These are phyloP conservation scores for Aethionema arabicum DNA, from an alignment of 345 rosid genomes.

Conservation along the genomic window DNA sequence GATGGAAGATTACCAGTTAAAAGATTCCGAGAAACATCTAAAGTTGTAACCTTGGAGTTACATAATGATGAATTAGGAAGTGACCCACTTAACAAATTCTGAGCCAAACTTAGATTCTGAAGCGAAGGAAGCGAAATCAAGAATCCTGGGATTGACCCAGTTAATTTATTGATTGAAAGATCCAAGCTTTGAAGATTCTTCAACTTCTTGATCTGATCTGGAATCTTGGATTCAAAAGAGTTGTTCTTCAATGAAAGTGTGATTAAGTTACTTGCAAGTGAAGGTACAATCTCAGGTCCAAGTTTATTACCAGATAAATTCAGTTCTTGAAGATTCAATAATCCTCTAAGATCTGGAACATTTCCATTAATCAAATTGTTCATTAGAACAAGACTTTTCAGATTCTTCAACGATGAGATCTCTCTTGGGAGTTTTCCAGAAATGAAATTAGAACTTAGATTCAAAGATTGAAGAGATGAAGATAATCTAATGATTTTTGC, in stretches of 20 bases:
- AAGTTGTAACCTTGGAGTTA: slow-evolving; percentile 44
- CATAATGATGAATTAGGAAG: slow-evolving; percentile 54
- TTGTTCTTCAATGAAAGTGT: slow-evolving; percentile 55
- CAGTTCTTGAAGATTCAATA: slow-evolving; percentile 52
- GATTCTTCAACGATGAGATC: slow-evolving; percentile 47
- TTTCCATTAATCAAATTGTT: slow-evolving; percentile 65
- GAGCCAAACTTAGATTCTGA: slow-evolving; percentile 52
- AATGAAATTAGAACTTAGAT: slow-evolving; percentile 74
- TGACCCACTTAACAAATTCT: slow-evolving; percentile 61
- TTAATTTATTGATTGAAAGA: slow-evolving; percentile 54
- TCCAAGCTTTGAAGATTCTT: slow-evolving; percentile 56
- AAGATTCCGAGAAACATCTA: slow-evolving; percentile 76
- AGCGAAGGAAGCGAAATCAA: slow-evolving; percentile 59
- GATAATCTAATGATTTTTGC: slow-evolving; percentile 55
- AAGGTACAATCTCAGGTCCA: slow-evolving; percentile 65
- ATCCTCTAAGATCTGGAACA: slow-evolving; percentile 62
- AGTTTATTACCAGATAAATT: slow-evolving; percentile 56
- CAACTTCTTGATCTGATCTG: slow-evolving; percentile 44
- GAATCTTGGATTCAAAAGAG: slow-evolving; percentile 67
- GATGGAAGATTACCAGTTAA: slow-evolving; percentile 65
- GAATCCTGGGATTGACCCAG: slow-evolving; percentile 58
- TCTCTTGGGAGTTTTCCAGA: slow-evolving; percentile 59
- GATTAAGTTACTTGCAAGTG: slow-evolving; percentile 47
- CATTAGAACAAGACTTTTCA: slow-evolving; percentile 58
- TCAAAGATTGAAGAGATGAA: slow-evolving; percentile 55